Base-by-base conservation (phyloP, 2,329 filamentous ascomycete genomes). In the Colletotrichum chrysophilum region DNA sequence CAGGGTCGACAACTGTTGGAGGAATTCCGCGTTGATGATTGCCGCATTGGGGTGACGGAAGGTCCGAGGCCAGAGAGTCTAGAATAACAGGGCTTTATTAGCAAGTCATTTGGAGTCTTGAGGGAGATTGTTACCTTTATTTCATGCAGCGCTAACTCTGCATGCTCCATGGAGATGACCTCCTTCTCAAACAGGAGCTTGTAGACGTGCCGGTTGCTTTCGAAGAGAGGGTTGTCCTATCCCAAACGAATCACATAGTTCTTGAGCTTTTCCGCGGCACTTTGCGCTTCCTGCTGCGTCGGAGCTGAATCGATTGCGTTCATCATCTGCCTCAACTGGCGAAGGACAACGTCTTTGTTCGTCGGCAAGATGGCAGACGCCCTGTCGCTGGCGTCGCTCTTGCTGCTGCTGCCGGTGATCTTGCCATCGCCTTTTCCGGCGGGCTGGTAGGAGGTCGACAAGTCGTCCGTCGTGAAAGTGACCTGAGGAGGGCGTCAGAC, bases 301-400 rank as follows among this genome's bases (percentile, higher is more conserved):
- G 1, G 36, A 2, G 36, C 36, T 43, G 16, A 18, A 1, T 4
- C 4, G 2, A 38, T 38, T 7, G 36, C 38, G 16, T 43, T 43
- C 38, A 43, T n/a, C 38, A 43, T 43, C 38, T 43, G 38, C 1
- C 4, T n/a, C 38, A 43, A 43, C 4, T 43, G 18, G 38, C 8
- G 38, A 5, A 3, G 4, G 4, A 0, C 16, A 43, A 43, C 38
- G 0, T 43, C 2, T 10, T 43, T n/a, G 38, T 43, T n/a, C 0
- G 38, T 43, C 16, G 38, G 38, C 38, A 43, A n/a, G 38, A 43
- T 43, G 16, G 16, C 16, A 9, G 36, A 43, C 16, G 8, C 36
- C 8, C 36, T 43, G 36, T 18, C 36, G 36, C 36, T 1, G 36
- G 2, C 36, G 36, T 18, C 16, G 36, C 36, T 43, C 18, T 43